Evolutionary conservation across 2,329 filamentous ascomycete species (phyloP), one percentile per base, ranked within the genome.

Genomic region (Ceratocystis alfenasii): DNA sequence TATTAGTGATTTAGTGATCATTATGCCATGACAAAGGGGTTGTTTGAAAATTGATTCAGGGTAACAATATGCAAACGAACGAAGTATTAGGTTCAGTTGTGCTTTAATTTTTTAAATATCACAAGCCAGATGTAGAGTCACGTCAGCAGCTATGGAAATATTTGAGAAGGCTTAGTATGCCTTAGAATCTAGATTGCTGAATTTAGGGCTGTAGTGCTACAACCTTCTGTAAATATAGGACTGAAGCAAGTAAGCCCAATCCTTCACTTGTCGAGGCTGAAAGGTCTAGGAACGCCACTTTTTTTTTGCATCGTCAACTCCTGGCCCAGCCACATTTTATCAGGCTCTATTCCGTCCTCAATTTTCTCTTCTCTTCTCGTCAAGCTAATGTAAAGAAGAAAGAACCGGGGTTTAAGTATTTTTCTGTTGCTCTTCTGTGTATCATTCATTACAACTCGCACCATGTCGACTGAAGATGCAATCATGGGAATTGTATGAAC

Each of bases 401-500:
- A 46, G 46, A 48, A 46, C 63, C 36, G 30, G 63, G 63, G 63
- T 65, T 60, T 46, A 60, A 45, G n/a, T n/a, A 22, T 17, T 30
- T 55, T 15, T 33, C 15, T 57, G 33, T 7, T 44, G 30, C 10
- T 62, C 60, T 28, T 62, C 20, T 41, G 64, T 41, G 50, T 61
- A 30, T 25, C n/a, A 3, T 10, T 30, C 33, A 61, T 25, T 44
- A 10, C 63, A 36, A 17, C 63, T 10, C 30, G 25, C 22, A 10
- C 46, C 44, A 62, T 62, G 55, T 55, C 45, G 45, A 55, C 41
- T 48, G 64, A 66, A 62, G 64, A 66, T 41, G 59, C 44, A 12
- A 66, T 66, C 48, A 36, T 62, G 28, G 64, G 46, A 76, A 80
- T 88, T 73, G 88, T 92, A 77, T 79, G 86, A 41, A 41, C 36